Conservation (phyloP, 768 basidiomycete species). For the Phylloporus scabripes region DNA sequence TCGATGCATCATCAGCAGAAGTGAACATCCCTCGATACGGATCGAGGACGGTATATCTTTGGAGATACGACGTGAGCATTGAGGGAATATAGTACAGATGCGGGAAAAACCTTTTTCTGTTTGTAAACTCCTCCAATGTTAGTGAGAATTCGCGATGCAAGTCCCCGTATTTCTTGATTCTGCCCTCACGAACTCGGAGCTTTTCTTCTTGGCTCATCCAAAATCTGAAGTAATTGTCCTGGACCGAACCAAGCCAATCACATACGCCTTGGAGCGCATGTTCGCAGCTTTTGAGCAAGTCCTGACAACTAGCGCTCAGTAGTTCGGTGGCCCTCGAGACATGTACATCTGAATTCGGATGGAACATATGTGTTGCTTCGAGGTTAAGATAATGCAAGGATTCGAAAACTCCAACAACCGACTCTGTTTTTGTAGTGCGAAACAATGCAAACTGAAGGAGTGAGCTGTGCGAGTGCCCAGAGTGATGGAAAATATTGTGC, state of each 20-base stretch:
- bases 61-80: constrained; percentile 15
- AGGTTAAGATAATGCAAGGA: constrained; percentile 64
- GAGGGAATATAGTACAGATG: background rate
- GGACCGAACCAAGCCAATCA: constrained; percentile 48
- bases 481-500: constrained; percentile 17
- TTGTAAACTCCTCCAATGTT: constrained; percentile 43
- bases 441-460: constrained; percentile 36
- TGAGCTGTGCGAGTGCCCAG: constrained; percentile 34
- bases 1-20: constrained; percentile 23
- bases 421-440: constrained; percentile 36
- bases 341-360: constrained; percentile 42
- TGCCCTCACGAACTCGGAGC: constrained; percentile 28
- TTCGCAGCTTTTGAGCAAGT: constrained; percentile 44
- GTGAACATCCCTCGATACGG: constrained; percentile 55
- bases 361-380: constrained; percentile 49
- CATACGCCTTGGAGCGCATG: constrained; percentile 37
- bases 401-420: constrained; percentile 69
- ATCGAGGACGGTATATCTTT: constrained; percentile 45
- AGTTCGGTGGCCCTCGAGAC: constrained; percentile 41
- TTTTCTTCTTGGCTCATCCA: constrained; percentile 31
- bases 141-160: constrained; percentile 33
- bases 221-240: constrained; percentile 34
- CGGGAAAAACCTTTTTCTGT: constrained; percentile 42
- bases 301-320: constrained; percentile 48
- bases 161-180: constrained; percentile 35